Conservation (phyloP, 192 early-diverging fungal genomes). For the Coemansia sp. region DNA sequence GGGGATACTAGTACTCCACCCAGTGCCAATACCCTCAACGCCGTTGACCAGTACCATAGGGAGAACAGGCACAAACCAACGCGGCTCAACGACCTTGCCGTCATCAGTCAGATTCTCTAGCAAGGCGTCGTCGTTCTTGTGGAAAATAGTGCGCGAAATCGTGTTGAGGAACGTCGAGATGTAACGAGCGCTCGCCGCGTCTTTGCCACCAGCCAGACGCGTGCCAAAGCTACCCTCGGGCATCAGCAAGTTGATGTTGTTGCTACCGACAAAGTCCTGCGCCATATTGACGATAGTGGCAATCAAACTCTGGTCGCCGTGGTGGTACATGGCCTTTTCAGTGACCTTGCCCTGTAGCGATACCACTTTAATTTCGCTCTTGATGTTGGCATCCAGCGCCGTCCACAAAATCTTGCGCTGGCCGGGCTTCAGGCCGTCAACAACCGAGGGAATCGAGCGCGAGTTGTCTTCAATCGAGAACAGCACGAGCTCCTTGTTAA, state of each 20-base stretch:
- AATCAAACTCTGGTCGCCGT: constrained; percentile 84
- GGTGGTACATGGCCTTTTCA: constrained; percentile 91
- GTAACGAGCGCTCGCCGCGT: constrained; percentile 97
- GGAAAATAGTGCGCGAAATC: constrained; percentile 77
- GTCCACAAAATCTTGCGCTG: constrained; percentile 94
- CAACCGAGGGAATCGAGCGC: constrained; percentile 89
- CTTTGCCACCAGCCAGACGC: constrained; percentile 85
- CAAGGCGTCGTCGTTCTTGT: constrained; percentile 79
- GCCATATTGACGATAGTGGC: constrained; percentile 92
- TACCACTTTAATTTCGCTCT: constrained; percentile 84
- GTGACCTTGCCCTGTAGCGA: constrained; percentile 87
- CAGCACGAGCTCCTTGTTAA: constrained; percentile 92
- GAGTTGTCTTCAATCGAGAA: constrained; percentile 95
- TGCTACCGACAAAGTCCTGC: constrained; percentile 93
- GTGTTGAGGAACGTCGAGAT: constrained; percentile 77
- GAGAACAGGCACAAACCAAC: constrained; percentile 91
- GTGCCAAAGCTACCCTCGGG: constrained; percentile 94
- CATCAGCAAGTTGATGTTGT: constrained; percentile 85
- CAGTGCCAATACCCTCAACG: constrained; percentile 94
- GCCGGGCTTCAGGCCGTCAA: constrained; percentile 96
- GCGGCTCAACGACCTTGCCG: constrained; percentile 87
- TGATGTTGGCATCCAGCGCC: constrained; percentile 80
- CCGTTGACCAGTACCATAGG: constrained; percentile 97
- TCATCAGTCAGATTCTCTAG: constrained; percentile 87
- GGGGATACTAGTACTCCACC: constrained; percentile 78